These are phyloP conservation scores for Salvia rosmarinus DNA, from an alignment of 257 asterid species.

Conservation along the genomic window DNA sequence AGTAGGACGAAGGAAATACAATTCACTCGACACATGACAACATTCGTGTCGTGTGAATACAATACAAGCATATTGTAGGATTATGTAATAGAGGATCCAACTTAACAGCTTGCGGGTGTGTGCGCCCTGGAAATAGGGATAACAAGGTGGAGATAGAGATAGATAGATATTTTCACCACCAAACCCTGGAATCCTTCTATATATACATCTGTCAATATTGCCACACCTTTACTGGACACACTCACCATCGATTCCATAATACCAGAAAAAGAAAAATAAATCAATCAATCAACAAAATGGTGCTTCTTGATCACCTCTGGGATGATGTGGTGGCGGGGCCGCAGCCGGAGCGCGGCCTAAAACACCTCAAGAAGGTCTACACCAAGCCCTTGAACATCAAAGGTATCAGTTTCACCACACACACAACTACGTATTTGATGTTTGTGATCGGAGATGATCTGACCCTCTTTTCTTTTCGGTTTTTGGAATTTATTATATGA, in stretches of 20 bases:
- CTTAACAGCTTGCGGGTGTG: too few species aligned
- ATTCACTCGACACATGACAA: too few species aligned
- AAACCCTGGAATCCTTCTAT: neutral
- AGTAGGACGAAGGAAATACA: too few species aligned
- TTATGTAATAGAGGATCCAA: neutral
- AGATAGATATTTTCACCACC: slow-evolving; percentile 22
- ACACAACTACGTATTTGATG: neutral
- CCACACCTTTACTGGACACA: neutral
- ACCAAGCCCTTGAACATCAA: slow-evolving; percentile 54
- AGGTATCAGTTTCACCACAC: slow-evolving; percentile 23
- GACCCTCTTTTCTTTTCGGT: neutral
- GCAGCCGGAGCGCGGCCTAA: slow-evolving; percentile 81
- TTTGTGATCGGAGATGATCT: neutral
- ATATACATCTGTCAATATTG: neutral
- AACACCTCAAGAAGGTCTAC: slow-evolving; percentile 66
- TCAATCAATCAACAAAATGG: slow-evolving; percentile 36
- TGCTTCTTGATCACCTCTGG: slow-evolving; percentile 83
- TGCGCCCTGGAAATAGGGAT: slow-evolving; percentile 33
- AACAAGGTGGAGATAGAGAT: neutral
- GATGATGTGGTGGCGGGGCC: slow-evolving; percentile 94
- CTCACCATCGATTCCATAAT: neutral
- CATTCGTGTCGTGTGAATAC: too few species aligned
- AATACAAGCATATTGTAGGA: too few species aligned
- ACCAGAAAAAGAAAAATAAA: neutral
- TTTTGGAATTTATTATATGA: neutral